phyloP scores from a whole-genome alignment of 495 filamentous ascomycete species.

The Penicillium odoratum region DNA sequence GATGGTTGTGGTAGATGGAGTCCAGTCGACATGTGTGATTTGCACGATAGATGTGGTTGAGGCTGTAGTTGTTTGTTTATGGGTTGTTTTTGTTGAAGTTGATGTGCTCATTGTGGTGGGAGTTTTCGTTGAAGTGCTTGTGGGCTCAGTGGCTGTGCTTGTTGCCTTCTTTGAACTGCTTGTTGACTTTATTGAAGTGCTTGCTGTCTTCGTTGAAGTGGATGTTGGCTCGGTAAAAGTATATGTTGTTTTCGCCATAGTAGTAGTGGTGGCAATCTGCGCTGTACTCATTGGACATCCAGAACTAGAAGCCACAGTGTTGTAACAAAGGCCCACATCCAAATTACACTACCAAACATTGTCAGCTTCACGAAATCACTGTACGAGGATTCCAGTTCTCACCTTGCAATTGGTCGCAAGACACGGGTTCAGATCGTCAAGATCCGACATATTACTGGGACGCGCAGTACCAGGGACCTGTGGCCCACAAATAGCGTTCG shows the following conservation, averaged over 20 bases:
- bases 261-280: background rate
- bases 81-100: background rate
- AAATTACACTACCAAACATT: background rate
- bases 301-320: background rate
- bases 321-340: background rate
- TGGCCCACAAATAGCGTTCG: constrained; percentile 4
- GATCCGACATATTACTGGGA: background rate
- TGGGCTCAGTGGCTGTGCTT: background rate
- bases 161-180: background rate
- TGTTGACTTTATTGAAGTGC: background rate
- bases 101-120: background rate
- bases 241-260: background rate
- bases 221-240: background rate
- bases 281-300: background rate
- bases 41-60: background rate
- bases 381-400: background rate
- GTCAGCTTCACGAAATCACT: background rate
- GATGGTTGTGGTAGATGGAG: background rate
- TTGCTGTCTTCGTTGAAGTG: background rate
- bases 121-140: background rate
- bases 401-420: background rate
- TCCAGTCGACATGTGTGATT: background rate
- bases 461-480: constrained; percentile 2
- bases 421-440: background rate
- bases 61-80: background rate